Evolutionary conservation across 129 eudicot species (phyloP), one percentile per base, ranked within the genome.

Genomic region (Mikania micrantha): DNA sequence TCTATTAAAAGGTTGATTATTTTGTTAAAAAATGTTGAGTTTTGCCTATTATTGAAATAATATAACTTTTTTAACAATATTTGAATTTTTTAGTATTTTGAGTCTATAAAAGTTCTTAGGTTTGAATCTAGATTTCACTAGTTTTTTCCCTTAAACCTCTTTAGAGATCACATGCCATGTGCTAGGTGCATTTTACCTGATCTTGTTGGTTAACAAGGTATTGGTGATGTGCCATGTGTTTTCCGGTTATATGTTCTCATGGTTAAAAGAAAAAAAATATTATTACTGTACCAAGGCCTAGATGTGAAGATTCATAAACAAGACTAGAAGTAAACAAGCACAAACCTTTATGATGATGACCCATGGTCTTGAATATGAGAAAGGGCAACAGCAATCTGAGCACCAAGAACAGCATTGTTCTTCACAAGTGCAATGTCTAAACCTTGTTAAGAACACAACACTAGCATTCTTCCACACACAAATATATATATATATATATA

Each of bases 401-500:
- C 89, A 58, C 93, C 99, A 73, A 89, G 62, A 38, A 64, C 65
- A 7, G 97, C 99, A 71, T 94, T 94, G 75, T 94, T 94, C 82
- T 89, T 94, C 87, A 94, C 88, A 56, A 94, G 93, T 22, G 95
- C 97, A 79, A 94, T 94, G 80, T 94, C 96, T 86, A 64, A 45
- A 50, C 29, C 42, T 71, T 24, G 49, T 81, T 71, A 89, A 85
- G 95, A 56, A 56, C 62, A 56, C 62, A 56, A 56, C 35, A 28
- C 21, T 6, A 74, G 80, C 62, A 40, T 40, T 35, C 21, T 74
- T 44, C 73, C 13, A 58, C 50, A 47, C 59, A 68, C 41, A 32
- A 32, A 32, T n/a, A n/a, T n/a, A n/a, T n/a, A n/a, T n/a, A n/a
- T n/a, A n/a, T n/a, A n/a, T n/a, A n/a, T n/a, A n/a, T n/a, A n/a